Evolutionary conservation across 495 filamentous ascomycete genomes (phyloP), one percentile per base, ranked within the genome.

Genomic region (Daldinia bambusicola): DNA sequence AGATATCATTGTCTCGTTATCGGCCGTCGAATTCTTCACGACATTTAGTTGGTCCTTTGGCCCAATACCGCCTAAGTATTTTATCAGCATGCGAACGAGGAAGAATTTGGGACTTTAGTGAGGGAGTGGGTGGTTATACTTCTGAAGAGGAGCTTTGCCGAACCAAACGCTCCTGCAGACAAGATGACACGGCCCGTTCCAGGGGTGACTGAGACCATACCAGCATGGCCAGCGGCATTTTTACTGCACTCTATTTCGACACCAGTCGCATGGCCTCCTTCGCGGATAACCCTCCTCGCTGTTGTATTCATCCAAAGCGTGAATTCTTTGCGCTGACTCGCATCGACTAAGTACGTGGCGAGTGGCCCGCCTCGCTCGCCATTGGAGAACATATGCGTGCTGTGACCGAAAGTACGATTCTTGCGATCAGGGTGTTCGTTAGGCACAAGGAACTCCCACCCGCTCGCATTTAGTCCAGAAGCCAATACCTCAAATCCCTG

Each of bases 291-390:
- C 22, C 89, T 81, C 52, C 83, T 79, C 34, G 89, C 89, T 43
- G 84, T 85, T 32, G 88, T 86, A 63, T 87, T 84, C 61, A 86
- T 81, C 69, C 83, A 82, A 55, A 92, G 80, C n/a, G 84, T 80
- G 78, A 92, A 90, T 77, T 90, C 89, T 18, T 78, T 68, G 58
- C 83, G 76, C 30, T 78, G 74, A 63, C 83, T 79, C 5, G 88
- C 88, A 16, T 82, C 81, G 34, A 88, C 84, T 0, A 91, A 81
- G 71, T 91, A 91, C 4, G 89, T 90, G 12, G 86, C 85, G 50
- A 90, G 74, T 30, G 89, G 90, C 22, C 90, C 90, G 32, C 85
- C 86, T 59, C 89, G 81, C 74, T 88, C 83, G 32, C 85, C 87
- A 37, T 88, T 78, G 30, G 78, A 70, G 74, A 86, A 88, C 83